These are phyloP conservation scores for Cystobasidium sp. DNA, from an alignment of 1,284 basidiomycete species.

Conservation along the genomic window DNA sequence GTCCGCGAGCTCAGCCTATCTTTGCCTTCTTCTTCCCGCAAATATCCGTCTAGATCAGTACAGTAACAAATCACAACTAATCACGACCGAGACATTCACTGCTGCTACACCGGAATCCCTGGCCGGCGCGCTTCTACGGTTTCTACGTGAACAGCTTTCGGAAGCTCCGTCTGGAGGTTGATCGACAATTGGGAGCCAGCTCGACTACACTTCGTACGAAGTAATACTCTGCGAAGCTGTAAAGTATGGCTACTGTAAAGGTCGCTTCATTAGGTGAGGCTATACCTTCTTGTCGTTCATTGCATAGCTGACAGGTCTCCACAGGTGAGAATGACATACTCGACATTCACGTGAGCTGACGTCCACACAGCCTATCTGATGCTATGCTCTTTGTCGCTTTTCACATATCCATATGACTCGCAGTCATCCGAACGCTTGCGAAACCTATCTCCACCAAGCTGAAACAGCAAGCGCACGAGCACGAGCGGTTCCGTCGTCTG, in stretches of 20 bases:
- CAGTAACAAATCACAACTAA: too few relatives aligned
- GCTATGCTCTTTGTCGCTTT: not conserved
- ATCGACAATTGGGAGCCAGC: too few relatives aligned
- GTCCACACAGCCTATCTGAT: not conserved
- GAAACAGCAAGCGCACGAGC: conserved; percentile 48
- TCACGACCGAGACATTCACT: too few relatives aligned
- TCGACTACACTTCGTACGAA: too few relatives aligned
- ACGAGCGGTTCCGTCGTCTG: conserved; percentile 43
- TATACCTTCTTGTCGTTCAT: not conserved
- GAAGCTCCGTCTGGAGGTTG: too few relatives aligned
- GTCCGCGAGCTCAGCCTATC: too few relatives aligned
- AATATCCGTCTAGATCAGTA: too few relatives aligned
- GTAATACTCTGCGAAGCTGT: too few relatives aligned
- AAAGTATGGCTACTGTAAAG: conserved; percentile 39
- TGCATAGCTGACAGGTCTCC: not conserved
- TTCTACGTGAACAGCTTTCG: too few relatives aligned
- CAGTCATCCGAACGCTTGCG: conserved; percentile 46
- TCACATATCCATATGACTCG: not conserved
- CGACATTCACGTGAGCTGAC: not conserved
- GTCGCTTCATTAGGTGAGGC: conserved; percentile 33
- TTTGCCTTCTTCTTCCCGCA: too few relatives aligned
- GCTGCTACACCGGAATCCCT: too few relatives aligned
- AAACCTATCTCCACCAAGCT: conserved; percentile 49
- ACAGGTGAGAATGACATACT: not conserved
- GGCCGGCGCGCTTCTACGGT: too few relatives aligned